These are phyloP conservation scores for Picochlorum costavermella DNA, from an alignment of 139 green algal species.

Conservation along the genomic window DNA sequence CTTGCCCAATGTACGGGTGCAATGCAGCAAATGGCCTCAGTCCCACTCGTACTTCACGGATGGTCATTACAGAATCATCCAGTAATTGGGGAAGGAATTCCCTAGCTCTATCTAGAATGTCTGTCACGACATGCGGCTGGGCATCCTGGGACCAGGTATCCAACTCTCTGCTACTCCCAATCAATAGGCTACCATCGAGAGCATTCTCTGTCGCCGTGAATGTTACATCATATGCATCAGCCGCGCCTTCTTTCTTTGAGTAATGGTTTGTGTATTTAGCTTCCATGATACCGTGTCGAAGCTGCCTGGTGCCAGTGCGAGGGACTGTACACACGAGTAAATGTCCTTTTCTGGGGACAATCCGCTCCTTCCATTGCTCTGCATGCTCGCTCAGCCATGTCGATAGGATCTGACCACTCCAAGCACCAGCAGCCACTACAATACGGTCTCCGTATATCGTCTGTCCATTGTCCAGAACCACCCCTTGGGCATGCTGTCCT, in stretches of 20 bases:
- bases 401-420: slow-evolving; percentile 36
- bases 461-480: slow-evolving; percentile 17
- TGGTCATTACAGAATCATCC: not conserved
- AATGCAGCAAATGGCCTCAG: slow-evolving; percentile 48
- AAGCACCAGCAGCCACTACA: slow-evolving; percentile 59
- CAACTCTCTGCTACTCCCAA: slow-evolving; percentile 58
- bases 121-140: slow-evolving; percentile 25
- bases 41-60: slow-evolving; percentile 29
- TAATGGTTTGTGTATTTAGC: slow-evolving; percentile 56
- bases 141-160: slow-evolving; percentile 28
- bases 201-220: slow-evolving; percentile 64
- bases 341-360: slow-evolving; percentile 51
- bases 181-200: slow-evolving; percentile 44
- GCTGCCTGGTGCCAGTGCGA: slow-evolving; percentile 16
- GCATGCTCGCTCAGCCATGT: slow-evolving; percentile 3
- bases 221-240: slow-evolving; percentile 45
- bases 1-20: slow-evolving; percentile 43
- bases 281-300: slow-evolving; percentile 65
- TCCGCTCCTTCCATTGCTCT: slow-evolving; percentile 30
- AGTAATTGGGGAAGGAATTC: slow-evolving; percentile 41
- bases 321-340: slow-evolving; percentile 35
- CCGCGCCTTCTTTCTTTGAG: not conserved
- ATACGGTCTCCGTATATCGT: slow-evolving; percentile 26
- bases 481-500: not conserved
- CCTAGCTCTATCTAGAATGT: slow-evolving; percentile 48